These are phyloP conservation scores for Botrytis byssoidea DNA, from an alignment of 2,329 filamentous ascomycete species.

Conservation along the genomic window DNA sequence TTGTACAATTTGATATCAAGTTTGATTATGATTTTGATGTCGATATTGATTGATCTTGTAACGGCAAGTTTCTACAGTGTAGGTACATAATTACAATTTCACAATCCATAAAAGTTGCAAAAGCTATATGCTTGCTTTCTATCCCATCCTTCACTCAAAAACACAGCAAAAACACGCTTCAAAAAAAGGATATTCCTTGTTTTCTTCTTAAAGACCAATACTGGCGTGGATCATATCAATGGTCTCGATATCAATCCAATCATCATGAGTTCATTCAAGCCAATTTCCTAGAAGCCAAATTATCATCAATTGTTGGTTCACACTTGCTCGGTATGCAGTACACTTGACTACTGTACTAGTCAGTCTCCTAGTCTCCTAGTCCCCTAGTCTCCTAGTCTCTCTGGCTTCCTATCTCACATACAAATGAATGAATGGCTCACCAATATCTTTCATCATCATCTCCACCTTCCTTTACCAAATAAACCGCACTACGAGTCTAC, in stretches of 20 bases:
- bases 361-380: background rate
- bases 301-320: background rate
- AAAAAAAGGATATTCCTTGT: slow-evolving; percentile 5
- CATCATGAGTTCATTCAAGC: background rate
- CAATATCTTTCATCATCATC: background rate
- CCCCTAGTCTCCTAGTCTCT: background rate
- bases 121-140: background rate
- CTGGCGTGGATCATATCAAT: background rate
- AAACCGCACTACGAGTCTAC: background rate
- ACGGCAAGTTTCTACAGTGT: too few relatives aligned
- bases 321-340: background rate
- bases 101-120: background rate
- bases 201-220: background rate
- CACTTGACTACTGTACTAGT: background rate
- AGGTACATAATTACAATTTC: too few relatives aligned
- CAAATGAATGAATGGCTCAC: background rate
- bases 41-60: background rate
- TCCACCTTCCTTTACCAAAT: background rate
- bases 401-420: too few relatives aligned
- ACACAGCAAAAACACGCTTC: background rate
- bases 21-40: too few relatives aligned
- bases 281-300: background rate
- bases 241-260: background rate
- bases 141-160: background rate
- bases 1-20: background rate